A percentile compares a stretch with the other conserved stretches of the same genome.
These are phyloP conservation scores for Acacia crassicarpa DNA, from an alignment of 306 rosid species.

Conservation along the genomic window DNA sequence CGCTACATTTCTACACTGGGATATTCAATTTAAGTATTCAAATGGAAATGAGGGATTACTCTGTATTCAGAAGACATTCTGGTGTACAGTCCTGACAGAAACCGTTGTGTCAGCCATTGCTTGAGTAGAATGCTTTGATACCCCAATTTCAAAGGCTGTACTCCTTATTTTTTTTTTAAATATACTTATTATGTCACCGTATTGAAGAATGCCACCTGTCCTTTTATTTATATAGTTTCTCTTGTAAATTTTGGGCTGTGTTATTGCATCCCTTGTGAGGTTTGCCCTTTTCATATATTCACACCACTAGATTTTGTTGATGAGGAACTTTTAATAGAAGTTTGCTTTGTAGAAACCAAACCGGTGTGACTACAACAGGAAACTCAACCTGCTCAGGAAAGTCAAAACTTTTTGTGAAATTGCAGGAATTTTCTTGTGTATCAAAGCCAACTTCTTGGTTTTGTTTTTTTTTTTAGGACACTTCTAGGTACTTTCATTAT, in stretches of 20 bases:
- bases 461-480: too few relatives aligned
- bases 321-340: background rate
- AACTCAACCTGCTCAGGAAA: background rate
- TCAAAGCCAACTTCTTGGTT: background rate
- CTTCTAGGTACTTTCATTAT: too few relatives aligned
- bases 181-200: background rate
- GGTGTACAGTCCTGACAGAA: constrained; percentile 69
- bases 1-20: constrained; percentile 68
- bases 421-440: background rate
- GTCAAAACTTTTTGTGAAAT: background rate
- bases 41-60: constrained; percentile 57
- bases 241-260: constrained; percentile 9
- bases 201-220: constrained; percentile 15
- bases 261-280: background rate
- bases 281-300: background rate
- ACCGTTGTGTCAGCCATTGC: constrained; percentile 58
- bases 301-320: background rate
- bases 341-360: background rate
- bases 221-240: background rate
- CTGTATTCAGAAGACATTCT: constrained; percentile 67
- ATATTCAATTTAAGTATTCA: constrained; percentile 48
- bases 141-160: too few relatives aligned
- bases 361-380: background rate
- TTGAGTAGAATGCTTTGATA: too few relatives aligned
- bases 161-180: too few relatives aligned